phyloP scores from a whole-genome alignment of 345 rosid genomes.

The rapeseed (Brassica napus) region DNA sequence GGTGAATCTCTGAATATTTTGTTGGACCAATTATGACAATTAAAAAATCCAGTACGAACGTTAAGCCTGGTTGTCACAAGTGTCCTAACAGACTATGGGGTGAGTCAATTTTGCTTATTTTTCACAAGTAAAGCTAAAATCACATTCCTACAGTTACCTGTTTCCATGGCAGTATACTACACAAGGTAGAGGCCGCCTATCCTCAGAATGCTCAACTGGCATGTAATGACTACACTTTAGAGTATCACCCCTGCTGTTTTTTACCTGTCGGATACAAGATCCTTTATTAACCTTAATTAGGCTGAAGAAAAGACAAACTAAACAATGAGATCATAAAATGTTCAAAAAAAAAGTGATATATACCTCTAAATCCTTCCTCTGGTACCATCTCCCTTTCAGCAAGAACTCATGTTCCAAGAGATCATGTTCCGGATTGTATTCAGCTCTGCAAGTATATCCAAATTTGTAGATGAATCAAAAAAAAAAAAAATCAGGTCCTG shows the following conservation, averaged over 20 bases:
- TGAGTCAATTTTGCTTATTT: neutral
- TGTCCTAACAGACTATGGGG: neutral
- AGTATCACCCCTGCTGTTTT: slow-evolving; percentile 68
- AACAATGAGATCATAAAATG: slow-evolving; percentile 43
- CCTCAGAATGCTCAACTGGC: slow-evolving; percentile 69
- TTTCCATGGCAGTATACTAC: slow-evolving; percentile 98
- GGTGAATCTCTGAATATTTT: neutral
- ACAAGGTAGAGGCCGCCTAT: slow-evolving; percentile 80
- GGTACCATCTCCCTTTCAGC: slow-evolving; percentile 88
- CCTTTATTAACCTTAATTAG: slow-evolving; percentile 24
- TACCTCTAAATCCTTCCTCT: slow-evolving; percentile 92
- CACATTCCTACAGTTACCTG: slow-evolving; percentile 49
- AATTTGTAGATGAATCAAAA: neutral
- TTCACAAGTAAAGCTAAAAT: neutral
- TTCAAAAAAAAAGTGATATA: slow-evolving; percentile 34
- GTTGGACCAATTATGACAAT: neutral
- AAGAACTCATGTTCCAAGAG: slow-evolving; percentile 81
- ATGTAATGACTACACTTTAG: slow-evolving; percentile 89
- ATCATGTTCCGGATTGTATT: slow-evolving; percentile 69
- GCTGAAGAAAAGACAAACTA: neutral
- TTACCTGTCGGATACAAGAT: slow-evolving; percentile 55
- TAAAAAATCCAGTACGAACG: neutral
- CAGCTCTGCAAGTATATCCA: slow-evolving; percentile 63
- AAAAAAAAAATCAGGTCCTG: too few relatives aligned
- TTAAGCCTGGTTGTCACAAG: neutral